A percentile compares a stretch with the other conserved stretches of the same genome.
These are phyloP conservation scores for Lactarius sanguifluus DNA, from an alignment of 768 basidiomycete genomes.

Conservation along the genomic window DNA sequence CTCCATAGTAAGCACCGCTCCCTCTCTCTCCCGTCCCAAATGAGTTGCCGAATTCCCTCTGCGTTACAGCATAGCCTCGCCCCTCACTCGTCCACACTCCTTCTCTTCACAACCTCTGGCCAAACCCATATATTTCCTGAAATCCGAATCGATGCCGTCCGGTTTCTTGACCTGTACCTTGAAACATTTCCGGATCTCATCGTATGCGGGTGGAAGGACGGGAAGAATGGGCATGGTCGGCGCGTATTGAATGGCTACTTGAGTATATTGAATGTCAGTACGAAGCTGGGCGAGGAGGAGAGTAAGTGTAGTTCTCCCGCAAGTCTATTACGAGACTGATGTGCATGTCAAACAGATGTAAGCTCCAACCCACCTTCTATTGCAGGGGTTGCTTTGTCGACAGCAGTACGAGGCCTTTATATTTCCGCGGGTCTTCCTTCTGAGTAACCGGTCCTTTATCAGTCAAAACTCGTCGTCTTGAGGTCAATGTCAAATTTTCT, in stretches of 20 bases:
- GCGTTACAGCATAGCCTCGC: conserved; percentile 57
- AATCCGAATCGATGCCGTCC: conserved; percentile 86
- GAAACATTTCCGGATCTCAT: conserved; percentile 66
- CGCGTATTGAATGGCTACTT: conserved; percentile 79
- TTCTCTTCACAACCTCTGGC: conserved; percentile 87
- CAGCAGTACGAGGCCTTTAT: conserved; percentile 47
- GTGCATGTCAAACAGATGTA: conserved; percentile 34
- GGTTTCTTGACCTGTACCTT: conserved; percentile 73
- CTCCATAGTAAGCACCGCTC: conserved; percentile 46
- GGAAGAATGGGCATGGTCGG: conserved; percentile 51
- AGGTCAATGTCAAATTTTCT: conserved; percentile 72
- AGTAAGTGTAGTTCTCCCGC: conserved; percentile 39
- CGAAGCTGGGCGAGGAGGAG: conserved; percentile 56
- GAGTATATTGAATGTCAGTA: conserved; percentile 70
- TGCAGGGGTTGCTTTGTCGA: conserved; percentile 62
- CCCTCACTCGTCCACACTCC: conserved; percentile 72
- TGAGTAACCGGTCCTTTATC: conserved; percentile 17
- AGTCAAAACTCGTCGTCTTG: conserved; percentile 81
- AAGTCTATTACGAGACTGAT: conserved; percentile 7
- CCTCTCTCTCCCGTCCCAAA: background rate
- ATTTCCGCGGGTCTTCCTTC: background rate
- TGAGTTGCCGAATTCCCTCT: conserved; percentile 3
- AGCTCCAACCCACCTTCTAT: conserved; percentile 51
- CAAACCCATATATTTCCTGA: conserved; percentile 96
- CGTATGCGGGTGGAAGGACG: conserved; percentile 63